These are phyloP conservation scores for Diplodia mutila DNA, from an alignment of 2,329 filamentous ascomycete genomes.

Conservation along the genomic window DNA sequence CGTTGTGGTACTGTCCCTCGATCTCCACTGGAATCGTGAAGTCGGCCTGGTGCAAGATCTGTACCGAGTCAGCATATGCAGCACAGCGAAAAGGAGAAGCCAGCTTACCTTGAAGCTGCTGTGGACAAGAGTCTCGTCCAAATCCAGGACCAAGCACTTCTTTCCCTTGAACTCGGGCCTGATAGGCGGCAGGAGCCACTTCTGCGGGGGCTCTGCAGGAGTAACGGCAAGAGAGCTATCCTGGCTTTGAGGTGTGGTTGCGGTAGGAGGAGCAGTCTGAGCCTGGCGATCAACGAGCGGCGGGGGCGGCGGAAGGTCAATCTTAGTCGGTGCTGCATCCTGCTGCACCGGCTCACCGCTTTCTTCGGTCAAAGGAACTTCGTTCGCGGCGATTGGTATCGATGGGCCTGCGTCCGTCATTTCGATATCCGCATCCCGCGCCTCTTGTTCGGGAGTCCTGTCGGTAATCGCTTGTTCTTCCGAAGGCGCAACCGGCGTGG, in stretches of 20 bases:
- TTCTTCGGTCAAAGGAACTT: conserved; percentile 50
- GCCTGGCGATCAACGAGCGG: conserved; percentile 53
- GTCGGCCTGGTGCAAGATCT: conserved; percentile 97
- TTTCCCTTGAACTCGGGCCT: conserved; percentile 78
- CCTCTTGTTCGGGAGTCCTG: conserved; percentile 53
- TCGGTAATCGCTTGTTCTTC: conserved; percentile 52
- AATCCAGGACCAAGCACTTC: conserved; percentile 92
- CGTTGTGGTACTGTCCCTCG: conserved; percentile 98
- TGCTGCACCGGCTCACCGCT: conserved; percentile 31
- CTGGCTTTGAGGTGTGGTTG: conserved; percentile 48
- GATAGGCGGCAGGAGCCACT: conserved; percentile 80
- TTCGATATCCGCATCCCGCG: conserved; percentile 60
- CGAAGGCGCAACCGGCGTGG: conserved; percentile 49
- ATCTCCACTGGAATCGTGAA: conserved; percentile 99
- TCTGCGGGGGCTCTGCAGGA: conserved; percentile 60
- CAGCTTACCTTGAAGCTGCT: conserved; percentile 91
- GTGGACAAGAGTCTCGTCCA: conserved; percentile 96
- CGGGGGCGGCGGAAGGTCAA: conserved; percentile 61
- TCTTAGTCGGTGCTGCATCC: conserved; percentile 41
- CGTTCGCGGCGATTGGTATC: conserved; percentile 55
- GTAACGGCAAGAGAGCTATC: conserved; percentile 40
- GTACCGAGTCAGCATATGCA: conserved; percentile 26
- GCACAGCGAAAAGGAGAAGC: neutral
- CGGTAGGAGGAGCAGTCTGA: conserved; percentile 42
- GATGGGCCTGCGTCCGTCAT: conserved; percentile 64